Conservation (phyloP, 148 eudicot genomes). For the Silene latifolia region DNA sequence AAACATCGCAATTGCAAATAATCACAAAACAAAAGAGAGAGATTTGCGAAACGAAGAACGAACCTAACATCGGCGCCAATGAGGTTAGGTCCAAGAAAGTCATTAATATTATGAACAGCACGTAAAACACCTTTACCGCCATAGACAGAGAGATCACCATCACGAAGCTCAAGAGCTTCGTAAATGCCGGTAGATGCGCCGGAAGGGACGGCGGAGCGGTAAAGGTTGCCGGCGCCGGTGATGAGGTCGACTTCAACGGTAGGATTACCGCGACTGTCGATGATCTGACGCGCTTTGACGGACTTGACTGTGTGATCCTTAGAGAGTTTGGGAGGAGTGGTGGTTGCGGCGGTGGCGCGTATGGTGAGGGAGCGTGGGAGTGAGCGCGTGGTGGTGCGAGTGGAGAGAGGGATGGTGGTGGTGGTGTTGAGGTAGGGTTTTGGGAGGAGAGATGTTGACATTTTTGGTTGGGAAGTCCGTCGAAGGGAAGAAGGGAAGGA, state of each 20-base stretch:
- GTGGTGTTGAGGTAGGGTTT: slow-evolving; percentile 58
- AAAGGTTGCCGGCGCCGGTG: slow-evolving; percentile 48
- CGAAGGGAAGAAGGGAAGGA: not conserved
- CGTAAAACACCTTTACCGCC: slow-evolving; percentile 92
- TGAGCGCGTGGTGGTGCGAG: slow-evolving; percentile 20
- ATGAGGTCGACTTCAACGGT: slow-evolving; percentile 91
- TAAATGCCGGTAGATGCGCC: slow-evolving; percentile 98
- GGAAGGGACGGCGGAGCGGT: slow-evolving; percentile 90
- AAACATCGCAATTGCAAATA: too few species aligned
- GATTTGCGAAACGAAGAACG: not conserved
- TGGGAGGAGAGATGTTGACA: slow-evolving; percentile 50
- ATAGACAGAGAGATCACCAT: slow-evolving; percentile 72
- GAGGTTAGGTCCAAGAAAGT: slow-evolving; percentile 68
- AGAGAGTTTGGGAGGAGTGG: slow-evolving; percentile 24
- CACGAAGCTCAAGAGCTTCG: slow-evolving; percentile 93
- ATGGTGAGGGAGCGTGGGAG: slow-evolving; percentile 34
- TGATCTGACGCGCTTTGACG: slow-evolving; percentile 86
- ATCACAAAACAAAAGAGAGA: not conserved
- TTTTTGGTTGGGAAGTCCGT: slow-evolving; percentile 9
- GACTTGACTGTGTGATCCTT: slow-evolving; percentile 50
- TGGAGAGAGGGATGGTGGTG: slow-evolving; percentile 36
- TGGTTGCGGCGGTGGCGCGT: slow-evolving; percentile 30
- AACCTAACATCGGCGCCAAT: slow-evolving; percentile 81
- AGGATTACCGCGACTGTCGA: slow-evolving; percentile 96
- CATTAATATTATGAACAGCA: slow-evolving; percentile 75